A percentile compares a stretch with the other conserved stretches of the same genome.
Conservation (phyloP, 2,329 filamentous ascomycete genomes). For the Penicillium occitanis region DNA sequence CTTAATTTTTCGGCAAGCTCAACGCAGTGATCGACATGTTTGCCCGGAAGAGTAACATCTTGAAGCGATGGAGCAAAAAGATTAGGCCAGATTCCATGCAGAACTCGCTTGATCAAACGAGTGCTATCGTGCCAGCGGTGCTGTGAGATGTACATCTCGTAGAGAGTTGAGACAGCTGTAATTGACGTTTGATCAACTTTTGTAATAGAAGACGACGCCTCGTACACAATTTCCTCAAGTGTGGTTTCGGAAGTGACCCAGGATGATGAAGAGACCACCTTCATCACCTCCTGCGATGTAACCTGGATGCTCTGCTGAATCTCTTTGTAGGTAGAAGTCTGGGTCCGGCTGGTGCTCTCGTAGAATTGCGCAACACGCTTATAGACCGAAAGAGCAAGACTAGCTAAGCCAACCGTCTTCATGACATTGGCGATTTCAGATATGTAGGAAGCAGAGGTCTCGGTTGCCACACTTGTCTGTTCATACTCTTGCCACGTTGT, state of each 20-base stretch:
- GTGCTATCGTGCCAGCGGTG: conserved; percentile 51
- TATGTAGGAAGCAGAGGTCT: conserved; percentile 40
- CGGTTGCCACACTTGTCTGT: conserved; percentile 39
- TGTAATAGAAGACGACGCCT: conserved; percentile 42
- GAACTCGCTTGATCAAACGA: conserved; percentile 46
- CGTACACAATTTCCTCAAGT: conserved; percentile 47
- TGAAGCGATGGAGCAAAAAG: conserved; percentile 48
- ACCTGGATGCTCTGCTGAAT: conserved; percentile 47
- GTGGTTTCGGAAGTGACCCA: conserved; percentile 44
- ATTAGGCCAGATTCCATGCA: conserved; percentile 49
- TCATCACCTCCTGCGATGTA: conserved; percentile 46
- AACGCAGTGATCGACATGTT: conserved; percentile 48
- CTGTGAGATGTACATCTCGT: conserved; percentile 46
- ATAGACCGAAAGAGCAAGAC: conserved; percentile 50
- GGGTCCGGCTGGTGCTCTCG: conserved; percentile 38
- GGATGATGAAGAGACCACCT: conserved; percentile 28
- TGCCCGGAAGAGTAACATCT: conserved; percentile 46
- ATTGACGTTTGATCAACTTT: conserved; percentile 45
- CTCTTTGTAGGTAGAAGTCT: conserved; percentile 40
- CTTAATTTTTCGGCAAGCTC: conserved; percentile 50
- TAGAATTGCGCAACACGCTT: conserved; percentile 42
- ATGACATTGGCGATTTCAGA: conserved; percentile 47
- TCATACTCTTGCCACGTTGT: conserved; percentile 53
- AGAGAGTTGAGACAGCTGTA: conserved; percentile 43
- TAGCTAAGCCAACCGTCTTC: conserved; percentile 47